Percentiles rank a stretch among this genome's conserved stretches.
Evolutionary conservation across 139 green algal genomes (phyloP).

Genomic region (Volvox africanus): DNA sequence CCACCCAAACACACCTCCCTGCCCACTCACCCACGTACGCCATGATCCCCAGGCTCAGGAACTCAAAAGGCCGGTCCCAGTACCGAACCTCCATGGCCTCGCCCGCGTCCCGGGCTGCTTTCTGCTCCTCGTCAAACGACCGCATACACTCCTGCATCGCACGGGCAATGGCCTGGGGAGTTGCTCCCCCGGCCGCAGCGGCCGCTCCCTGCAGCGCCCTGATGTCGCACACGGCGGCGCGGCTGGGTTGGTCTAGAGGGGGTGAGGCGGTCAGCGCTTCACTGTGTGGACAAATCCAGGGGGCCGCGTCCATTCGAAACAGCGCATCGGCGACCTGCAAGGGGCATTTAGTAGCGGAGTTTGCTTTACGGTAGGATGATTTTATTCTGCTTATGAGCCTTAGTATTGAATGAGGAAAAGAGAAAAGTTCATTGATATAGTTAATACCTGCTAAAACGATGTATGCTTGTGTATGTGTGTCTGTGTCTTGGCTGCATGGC

Average conservation of each 20-base stretch:
- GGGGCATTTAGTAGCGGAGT: too few relatives aligned
- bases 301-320: slow-evolving; percentile 21
- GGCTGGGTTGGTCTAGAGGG: background rate
- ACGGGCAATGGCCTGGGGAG: background rate
- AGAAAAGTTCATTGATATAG: too few relatives aligned
- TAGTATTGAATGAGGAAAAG: too few relatives aligned
- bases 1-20: background rate
- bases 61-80: slow-evolving; percentile 63
- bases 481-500: too few relatives aligned
- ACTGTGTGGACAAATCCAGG: slow-evolving; percentile 12
- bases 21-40: slow-evolving; percentile 71
- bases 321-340: slow-evolving; percentile 15
- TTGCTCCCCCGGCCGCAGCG: slow-evolving; percentile 2
- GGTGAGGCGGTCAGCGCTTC: background rate
- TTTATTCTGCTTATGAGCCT: too few relatives aligned
- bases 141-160: background rate
- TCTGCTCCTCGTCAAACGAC: background rate
- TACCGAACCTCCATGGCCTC: slow-evolving; percentile 15
- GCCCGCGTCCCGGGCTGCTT: too few relatives aligned
- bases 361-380: too few relatives aligned
- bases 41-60: slow-evolving; percentile 76
- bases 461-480: too few relatives aligned
- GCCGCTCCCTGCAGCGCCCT: background rate
- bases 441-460: too few relatives aligned
- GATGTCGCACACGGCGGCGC: background rate